Evolutionary conservation across 257 asterid species (phyloP), one percentile per base, ranked within the genome.

Genomic region (Fraxinus americana): DNA sequence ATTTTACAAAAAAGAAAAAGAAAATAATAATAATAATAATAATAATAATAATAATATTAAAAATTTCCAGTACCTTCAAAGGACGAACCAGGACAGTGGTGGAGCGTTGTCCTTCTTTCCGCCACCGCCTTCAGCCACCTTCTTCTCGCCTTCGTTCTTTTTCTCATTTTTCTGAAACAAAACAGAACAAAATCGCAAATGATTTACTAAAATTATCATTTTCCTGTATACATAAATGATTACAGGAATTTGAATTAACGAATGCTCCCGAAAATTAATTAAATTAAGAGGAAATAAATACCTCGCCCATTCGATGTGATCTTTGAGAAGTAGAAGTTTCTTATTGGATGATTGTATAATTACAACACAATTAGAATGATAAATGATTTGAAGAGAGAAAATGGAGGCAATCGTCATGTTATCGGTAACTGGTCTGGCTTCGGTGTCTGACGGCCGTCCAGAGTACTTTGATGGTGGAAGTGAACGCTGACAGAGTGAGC

Each of bases 1-100:
- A 5, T 59, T 21, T 19, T 54, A 50, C 27, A 17, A 54, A 54
- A 25, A 25, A 25, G 27, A 25, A 25, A 25, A 25, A 25, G 27
- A 25, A 25, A 25, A 25, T 25, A 25, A 25, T 25, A 25, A 25
- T 4, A 35, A 30, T 30, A 30, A 30, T 30, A 30, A n/a, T n/a
- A 25, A 25, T 25, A 25, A 25, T 25, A 25, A 25, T 4, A 35
- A 30, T 30, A 30, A 30, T 30, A 30, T 0, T 30, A 2, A 35
- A 6, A 1, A 70, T 34, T 25, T 72, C 1, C 25, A 29, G 66
- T 80, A 82, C 85, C 85, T 7, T 78, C 74, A 9, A 38, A 66
- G 7, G 76, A n/a, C 81, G 72, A 74, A 82, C 43, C 19, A 82
- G 77, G 7, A 70, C 68, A 69, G 82, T 9, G 36, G 19, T 66